These are phyloP conservation scores for Cetradonia linearis DNA, from an alignment of 495 filamentous ascomycete genomes.

Conservation along the genomic window DNA sequence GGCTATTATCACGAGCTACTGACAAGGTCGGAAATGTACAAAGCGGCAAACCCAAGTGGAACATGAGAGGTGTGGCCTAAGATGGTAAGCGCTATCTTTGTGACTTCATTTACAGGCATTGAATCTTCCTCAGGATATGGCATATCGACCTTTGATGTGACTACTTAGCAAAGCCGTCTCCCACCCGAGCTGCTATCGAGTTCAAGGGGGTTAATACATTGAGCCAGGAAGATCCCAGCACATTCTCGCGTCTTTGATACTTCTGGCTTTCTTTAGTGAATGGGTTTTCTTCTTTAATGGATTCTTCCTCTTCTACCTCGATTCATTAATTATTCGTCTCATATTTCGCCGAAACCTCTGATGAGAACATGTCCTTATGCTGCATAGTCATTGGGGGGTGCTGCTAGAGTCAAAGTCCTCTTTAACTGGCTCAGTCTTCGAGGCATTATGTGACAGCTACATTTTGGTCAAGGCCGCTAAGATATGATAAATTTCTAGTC, in stretches of 20 bases:
- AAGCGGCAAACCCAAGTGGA: conserved; percentile 41
- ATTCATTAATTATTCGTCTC: background rate
- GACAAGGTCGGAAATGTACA: conserved; percentile 45
- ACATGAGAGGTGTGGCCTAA: conserved; percentile 50
- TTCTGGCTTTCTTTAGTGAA: background rate
- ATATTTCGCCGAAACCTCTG: background rate
- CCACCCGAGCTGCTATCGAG: background rate
- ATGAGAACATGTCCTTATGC: background rate
- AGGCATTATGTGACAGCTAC: background rate
- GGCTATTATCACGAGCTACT: conserved; percentile 42
- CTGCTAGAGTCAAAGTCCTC: background rate
- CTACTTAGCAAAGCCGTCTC: background rate
- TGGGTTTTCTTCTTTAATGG: background rate
- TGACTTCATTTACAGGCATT: too few relatives aligned
- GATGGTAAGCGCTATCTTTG: conserved; percentile 31
- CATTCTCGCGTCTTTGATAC: background rate
- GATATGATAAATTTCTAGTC: background rate
- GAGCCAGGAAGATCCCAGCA: background rate
- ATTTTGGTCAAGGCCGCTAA: background rate
- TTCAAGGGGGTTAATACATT: background rate
- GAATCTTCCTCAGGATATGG: background rate
- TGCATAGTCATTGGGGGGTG: background rate
- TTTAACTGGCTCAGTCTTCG: background rate
- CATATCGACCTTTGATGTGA: background rate
- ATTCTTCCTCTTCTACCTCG: background rate